Conservation (phyloP, 2,329 filamentous ascomycete genomes). For the Dothideomycetidae sp. region DNA sequence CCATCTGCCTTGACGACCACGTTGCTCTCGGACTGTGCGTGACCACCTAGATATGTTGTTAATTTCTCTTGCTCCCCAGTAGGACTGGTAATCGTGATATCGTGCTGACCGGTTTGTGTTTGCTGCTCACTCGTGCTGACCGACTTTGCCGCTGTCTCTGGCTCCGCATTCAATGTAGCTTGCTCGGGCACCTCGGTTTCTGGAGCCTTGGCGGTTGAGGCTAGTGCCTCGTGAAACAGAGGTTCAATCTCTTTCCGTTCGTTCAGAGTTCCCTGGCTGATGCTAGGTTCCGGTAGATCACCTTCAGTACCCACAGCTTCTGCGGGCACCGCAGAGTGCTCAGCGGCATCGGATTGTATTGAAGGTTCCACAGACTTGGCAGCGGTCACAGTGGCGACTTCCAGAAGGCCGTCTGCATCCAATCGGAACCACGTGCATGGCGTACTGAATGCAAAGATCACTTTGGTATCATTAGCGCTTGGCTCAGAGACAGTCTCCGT, state of each 20-base stretch:
- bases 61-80: conserved; percentile 17
- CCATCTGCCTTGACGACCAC: conserved; percentile 20
- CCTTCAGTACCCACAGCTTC: conserved; percentile 14
- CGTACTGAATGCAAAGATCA: conserved; percentile 30
- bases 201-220: conserved; percentile 4
- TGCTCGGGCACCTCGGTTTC: conserved; percentile 3
- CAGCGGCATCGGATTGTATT: conserved; percentile 10
- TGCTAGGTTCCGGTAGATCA: conserved; percentile 14
- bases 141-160: conserved; percentile 8
- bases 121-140: conserved; percentile 11
- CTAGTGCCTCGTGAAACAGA: conserved; percentile 12
- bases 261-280: conserved; percentile 11
- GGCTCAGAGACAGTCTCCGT: conserved; percentile 33
- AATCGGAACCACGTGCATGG: conserved; percentile 29
- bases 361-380: conserved; percentile 5
- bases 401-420: conserved; percentile 27
- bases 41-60: conserved; percentile 19
- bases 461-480: conserved; percentile 35
- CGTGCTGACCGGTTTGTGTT: conserved; percentile 17
- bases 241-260: conserved; percentile 12
- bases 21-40: conserved; percentile 20
- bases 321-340: conserved; percentile 8
- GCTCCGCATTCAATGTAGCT: neutral
- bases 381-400: conserved; percentile 16
- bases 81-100: conserved; percentile 15